phyloP scores from a whole-genome alignment of 73 alveolate genomes.

The Diophrys sp. region DNA sequence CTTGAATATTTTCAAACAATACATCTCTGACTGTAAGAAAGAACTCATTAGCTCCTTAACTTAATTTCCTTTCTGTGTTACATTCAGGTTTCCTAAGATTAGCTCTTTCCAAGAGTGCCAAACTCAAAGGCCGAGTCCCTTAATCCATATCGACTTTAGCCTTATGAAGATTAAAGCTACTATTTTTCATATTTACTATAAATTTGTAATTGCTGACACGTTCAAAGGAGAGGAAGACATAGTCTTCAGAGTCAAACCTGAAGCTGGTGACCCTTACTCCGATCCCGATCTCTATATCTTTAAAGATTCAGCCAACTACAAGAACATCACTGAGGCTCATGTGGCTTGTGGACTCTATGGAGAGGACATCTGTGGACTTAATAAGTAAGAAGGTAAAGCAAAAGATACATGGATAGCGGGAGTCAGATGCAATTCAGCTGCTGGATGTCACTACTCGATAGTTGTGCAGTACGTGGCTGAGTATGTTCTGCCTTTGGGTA shows the following conservation, averaged over 20 bases:
- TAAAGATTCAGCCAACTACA: neutral
- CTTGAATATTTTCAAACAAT: too few species aligned
- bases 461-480: slow-evolving; percentile 5
- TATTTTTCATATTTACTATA: too few species aligned
- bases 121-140: too few species aligned
- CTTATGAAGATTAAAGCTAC: too few species aligned
- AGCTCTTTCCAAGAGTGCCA: too few species aligned
- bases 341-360: slow-evolving; percentile 17
- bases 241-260: neutral
- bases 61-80: too few species aligned
- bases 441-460: slow-evolving; percentile 3
- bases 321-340: neutral
- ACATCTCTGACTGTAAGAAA: too few species aligned
- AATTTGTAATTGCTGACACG: neutral
- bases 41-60: too few species aligned
- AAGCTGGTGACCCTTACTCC: neutral
- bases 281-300: neutral
- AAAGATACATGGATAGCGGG: slow-evolving; percentile 1
- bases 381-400: neutral
- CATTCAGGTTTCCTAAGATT: too few species aligned
- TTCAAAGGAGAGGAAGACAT: neutral
- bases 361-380: slow-evolving; percentile 18
- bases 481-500: neutral
- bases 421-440: slow-evolving; percentile 16
- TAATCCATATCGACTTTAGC: too few species aligned